Conservation (phyloP, 805 yeast genomes). For the Ogataea siamensis region DNA sequence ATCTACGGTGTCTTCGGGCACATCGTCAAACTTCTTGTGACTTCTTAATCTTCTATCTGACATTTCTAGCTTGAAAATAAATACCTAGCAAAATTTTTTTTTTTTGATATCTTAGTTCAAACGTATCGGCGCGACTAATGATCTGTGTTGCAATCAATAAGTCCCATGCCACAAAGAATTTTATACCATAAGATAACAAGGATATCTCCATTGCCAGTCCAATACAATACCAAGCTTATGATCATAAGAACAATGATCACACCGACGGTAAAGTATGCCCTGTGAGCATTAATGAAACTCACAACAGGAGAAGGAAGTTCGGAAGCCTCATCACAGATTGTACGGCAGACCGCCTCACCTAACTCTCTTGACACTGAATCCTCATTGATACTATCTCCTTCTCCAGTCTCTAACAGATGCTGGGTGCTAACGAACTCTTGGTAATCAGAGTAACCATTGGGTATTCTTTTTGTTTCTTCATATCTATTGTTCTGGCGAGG, state of each 20-base stretch:
- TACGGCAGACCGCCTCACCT: conserved; percentile 13
- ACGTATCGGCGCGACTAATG: conserved; percentile 11
- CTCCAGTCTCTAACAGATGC: conserved; percentile 11
- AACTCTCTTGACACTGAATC: conserved; percentile 6
- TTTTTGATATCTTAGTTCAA: conserved; percentile 1
- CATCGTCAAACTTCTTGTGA: conserved; percentile 20
- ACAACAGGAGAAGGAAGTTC: conserved; percentile 14
- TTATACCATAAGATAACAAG: conserved; percentile 20
- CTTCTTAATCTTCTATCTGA: conserved; percentile 20
- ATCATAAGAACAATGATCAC: conserved; percentile 9
- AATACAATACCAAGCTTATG: conserved; percentile 15
- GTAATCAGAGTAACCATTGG: conserved; percentile 12
- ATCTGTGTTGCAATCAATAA: conserved; percentile 12
- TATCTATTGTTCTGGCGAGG: conserved; percentile 3
- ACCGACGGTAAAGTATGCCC: conserved; percentile 6
- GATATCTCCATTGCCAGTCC: conserved; percentile 14
- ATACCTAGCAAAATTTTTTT: conserved; percentile 12
- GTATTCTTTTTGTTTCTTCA: conserved; percentile 1
- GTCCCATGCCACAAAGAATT: conserved; percentile 21
- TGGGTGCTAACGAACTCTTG: conserved; percentile 15
- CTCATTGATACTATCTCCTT: not conserved
- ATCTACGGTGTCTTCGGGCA: conserved; percentile 10
- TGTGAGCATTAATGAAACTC: conserved; percentile 13
- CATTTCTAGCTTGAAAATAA: conserved; percentile 1
- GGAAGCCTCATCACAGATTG: conserved; percentile 8